Base-by-base conservation (phyloP, 2,329 filamentous ascomycete genomes). In the Pseudocercospora macadamiae region DNA sequence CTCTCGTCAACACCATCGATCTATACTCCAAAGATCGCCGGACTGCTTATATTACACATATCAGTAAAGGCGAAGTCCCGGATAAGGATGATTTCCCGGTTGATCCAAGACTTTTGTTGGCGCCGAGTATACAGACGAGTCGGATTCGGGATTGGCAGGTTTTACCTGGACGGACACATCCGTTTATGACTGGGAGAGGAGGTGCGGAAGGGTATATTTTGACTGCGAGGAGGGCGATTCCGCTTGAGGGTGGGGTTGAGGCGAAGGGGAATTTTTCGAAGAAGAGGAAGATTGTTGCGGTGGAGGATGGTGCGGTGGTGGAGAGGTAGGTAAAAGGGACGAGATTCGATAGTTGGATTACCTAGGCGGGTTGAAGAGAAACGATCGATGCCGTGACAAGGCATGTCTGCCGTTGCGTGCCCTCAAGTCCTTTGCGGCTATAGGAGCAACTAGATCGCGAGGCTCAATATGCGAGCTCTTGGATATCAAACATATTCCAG, bases 121-220 rank as follows among this genome's bases (percentile, higher is more conserved):
- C 88, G 0, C 87, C 91, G 0, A 86, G 83, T 10, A 80, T 99
- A 54, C 93, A 97, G 77, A 95, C 88, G 2, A 90, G 88, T 48
- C 82, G 91, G 12, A 87, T 89, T 4, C 83, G 89, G 62, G 82
- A 85, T 54, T 97, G 91, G 90, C 95, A 99, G 78, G 93, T 97
- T 1, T 75, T 99, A 47, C 95, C 95, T 0, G 90, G 91, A 0
- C 81, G 95, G 54, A 97, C 95, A 53, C 95, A 99, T 77, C 95
- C 95, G 5, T 76, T 96, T 55, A 99, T 99, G 95, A 96, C 90
- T 60, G 87, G 87, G 34, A 83, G 85, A 37, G 95, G 95, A 18
- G 93, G 93, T 0, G 86, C 91, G 0, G 93, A 97, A 71, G 95
- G 95, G 0, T 99, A 91, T 73, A 73, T 99, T 3, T 92, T 97